These are phyloP conservation scores for Agaricales sp. DNA, from an alignment of 1,284 basidiomycete genomes.

Conservation along the genomic window DNA sequence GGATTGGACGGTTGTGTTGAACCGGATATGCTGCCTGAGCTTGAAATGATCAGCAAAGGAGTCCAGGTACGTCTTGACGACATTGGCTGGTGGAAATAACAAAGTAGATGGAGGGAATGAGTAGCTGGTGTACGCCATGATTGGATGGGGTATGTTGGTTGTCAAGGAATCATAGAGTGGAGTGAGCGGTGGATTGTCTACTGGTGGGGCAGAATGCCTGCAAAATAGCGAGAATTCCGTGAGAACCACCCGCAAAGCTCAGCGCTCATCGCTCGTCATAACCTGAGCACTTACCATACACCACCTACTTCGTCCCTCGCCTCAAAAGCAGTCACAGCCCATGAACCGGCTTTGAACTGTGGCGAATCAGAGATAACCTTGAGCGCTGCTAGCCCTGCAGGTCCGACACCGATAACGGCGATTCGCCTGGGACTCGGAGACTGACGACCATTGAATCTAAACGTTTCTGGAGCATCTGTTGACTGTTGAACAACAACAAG, in stretches of 20 bases:
- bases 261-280: no score
- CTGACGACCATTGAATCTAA: no score
- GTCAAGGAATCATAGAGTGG: slow-evolving; percentile 68
- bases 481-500: no score
- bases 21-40: slow-evolving; percentile 41
- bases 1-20: slow-evolving; percentile 37
- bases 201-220: slow-evolving; percentile 47
- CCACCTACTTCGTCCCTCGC: slow-evolving; percentile 57
- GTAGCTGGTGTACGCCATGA: slow-evolving; percentile 58
- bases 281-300: slow-evolving; percentile 45
- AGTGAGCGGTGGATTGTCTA: slow-evolving; percentile 44
- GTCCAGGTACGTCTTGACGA: slow-evolving; percentile 52
- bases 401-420: slow-evolving; percentile 60
- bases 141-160: slow-evolving; percentile 66
- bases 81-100: slow-evolving; percentile 48
- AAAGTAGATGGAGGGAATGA: slow-evolving; percentile 60
- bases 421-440: slow-evolving; percentile 33
- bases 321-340: slow-evolving; percentile 52
- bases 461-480: no score
- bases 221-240: not conserved
- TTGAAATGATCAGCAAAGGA: slow-evolving; percentile 48
- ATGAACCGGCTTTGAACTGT: slow-evolving; percentile 43
- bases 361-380: slow-evolving; percentile 49
- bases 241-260: no score
- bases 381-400: slow-evolving; percentile 56